These are phyloP conservation scores for Irpex sp. DNA, from an alignment of 1,284 basidiomycete genomes.

Conservation along the genomic window DNA sequence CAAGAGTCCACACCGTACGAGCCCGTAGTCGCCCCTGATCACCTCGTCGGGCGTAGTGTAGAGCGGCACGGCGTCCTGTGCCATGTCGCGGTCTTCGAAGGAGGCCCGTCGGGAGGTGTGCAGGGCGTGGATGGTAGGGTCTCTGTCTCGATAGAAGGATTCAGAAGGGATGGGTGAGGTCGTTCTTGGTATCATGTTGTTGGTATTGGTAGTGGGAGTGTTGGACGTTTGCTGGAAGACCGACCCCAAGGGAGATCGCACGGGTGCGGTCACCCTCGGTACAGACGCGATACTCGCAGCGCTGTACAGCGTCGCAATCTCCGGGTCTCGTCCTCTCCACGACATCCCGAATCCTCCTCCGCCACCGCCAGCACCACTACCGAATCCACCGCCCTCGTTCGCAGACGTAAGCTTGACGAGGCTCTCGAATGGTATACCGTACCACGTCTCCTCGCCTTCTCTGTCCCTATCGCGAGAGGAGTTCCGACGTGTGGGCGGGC, in stretches of 20 bases:
- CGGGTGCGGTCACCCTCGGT: conserved; percentile 31
- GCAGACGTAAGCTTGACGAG: conserved; percentile 78
- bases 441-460: conserved; percentile 44
- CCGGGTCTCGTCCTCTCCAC: conserved; percentile 53
- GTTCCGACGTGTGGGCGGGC: not conserved
- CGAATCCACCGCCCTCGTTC: conserved; percentile 61
- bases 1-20: conserved; percentile 80
- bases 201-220: too few relatives aligned
- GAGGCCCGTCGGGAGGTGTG: conserved; percentile 55
- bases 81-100: conserved; percentile 58
- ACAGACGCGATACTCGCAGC: conserved; percentile 76
- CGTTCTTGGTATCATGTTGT: conserved; percentile 24
- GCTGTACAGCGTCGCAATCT: conserved; percentile 82
- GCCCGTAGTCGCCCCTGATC: conserved; percentile 77
- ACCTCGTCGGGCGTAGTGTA: conserved; percentile 62
- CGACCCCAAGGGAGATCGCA: conserved; percentile 33
- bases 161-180: conserved; percentile 20
- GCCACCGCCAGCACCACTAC: conserved; percentile 4
- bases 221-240: conserved; percentile 26
- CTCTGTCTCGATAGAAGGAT: conserved; percentile 21
- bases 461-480: conserved; percentile 17
- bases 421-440: conserved; percentile 78
- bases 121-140: conserved; percentile 34
- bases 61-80: conserved; percentile 73
- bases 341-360: conserved; percentile 28